phyloP scores from a whole-genome alignment of 768 basidiomycete genomes.

The Lactarius sp. region DNA sequence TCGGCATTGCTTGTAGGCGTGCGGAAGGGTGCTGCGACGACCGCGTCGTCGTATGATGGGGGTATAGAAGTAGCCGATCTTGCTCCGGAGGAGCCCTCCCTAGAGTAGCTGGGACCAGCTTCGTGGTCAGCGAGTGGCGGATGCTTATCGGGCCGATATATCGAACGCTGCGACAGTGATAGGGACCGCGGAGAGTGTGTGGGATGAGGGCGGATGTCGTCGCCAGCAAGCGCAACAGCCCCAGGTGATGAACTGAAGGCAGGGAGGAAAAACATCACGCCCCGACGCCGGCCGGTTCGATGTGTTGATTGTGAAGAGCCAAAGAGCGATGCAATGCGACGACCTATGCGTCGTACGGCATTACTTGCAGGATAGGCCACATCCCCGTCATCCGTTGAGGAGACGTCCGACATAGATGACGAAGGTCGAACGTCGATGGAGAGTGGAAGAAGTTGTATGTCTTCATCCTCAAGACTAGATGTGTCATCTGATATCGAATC shows the following conservation, averaged over 20 bases:
- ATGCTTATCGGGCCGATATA: constrained; percentile 18
- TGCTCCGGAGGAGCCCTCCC: constrained; percentile 5
- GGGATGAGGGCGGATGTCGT: not conserved
- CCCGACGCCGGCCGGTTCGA: constrained; percentile 39
- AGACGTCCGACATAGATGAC: constrained; percentile 46
- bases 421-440: constrained; percentile 54
- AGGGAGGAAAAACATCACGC: constrained; percentile 73
- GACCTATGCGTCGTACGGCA: constrained; percentile 48
- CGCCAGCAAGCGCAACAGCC: constrained; percentile 28
- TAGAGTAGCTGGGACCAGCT: not conserved
- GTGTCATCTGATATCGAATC: constrained; percentile 5
- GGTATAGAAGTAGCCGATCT: constrained; percentile 1
- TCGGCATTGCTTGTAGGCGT: constrained; percentile 9
- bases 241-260: constrained; percentile 52
- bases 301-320: constrained; percentile 25
- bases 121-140: constrained; percentile 4
- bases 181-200: constrained; percentile 7
- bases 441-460: constrained; percentile 53
- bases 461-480: constrained; percentile 34
- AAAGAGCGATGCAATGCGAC: constrained; percentile 47
- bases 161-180: constrained; percentile 16
- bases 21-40: constrained; percentile 7
- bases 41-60: constrained; percentile 21
- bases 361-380: constrained; percentile 44
- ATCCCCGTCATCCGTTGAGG: constrained; percentile 41